These are phyloP conservation scores for Tilletia indica DNA, from an alignment of 1,284 basidiomycete genomes.

Conservation along the genomic window DNA sequence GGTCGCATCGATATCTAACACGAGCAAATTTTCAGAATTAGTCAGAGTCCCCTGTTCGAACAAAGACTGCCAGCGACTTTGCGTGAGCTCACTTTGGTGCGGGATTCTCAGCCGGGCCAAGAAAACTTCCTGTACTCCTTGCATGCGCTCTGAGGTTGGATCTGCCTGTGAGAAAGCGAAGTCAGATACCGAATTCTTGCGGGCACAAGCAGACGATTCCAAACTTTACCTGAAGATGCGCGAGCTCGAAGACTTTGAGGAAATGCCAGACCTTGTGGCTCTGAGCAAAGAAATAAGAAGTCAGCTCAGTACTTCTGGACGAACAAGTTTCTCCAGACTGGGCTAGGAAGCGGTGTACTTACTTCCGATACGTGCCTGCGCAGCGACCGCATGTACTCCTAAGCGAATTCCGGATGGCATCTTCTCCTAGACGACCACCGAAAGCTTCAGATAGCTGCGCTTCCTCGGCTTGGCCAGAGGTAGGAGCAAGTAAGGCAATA, in stretches of 20 bases:
- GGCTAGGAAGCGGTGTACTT: background rate
- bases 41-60: background rate
- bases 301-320: background rate
- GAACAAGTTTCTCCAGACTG: background rate
- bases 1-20: slow-evolving; percentile 31
- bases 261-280: slow-evolving; percentile 39
- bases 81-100: slow-evolving; percentile 25
- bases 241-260: slow-evolving; percentile 39
- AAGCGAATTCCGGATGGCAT: slow-evolving; percentile 11
- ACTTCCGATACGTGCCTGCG: slow-evolving; percentile 20
- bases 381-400: slow-evolving; percentile 22
- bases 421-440: background rate
- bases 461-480: background rate
- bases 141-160: slow-evolving; percentile 22
- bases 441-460: background rate
- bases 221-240: slow-evolving; percentile 20
- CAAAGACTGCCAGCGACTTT: background rate
- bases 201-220: background rate
- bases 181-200: background rate
- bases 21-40: background rate
- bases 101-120: slow-evolving; percentile 40
- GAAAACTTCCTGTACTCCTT: slow-evolving; percentile 37
- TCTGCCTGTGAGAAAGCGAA: background rate
- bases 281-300: background rate
- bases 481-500: background rate